Base-by-base conservation (phyloP, 371 early-diverging fungal genomes). In the Apophysomyces elegans region DNA sequence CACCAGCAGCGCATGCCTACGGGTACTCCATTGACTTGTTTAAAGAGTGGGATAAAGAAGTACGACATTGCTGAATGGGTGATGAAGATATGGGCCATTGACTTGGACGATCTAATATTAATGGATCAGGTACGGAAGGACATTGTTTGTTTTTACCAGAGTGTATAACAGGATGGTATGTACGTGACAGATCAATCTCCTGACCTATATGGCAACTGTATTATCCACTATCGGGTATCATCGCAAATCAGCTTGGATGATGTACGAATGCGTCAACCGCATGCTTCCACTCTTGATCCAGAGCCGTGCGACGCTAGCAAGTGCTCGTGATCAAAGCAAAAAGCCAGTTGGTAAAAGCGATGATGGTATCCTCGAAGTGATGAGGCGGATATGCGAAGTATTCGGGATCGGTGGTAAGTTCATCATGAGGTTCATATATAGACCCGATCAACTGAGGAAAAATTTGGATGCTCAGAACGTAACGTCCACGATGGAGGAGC, bases 171-270 rank as follows among this genome's bases (percentile, higher is more conserved):
- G 32, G 32, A 26, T 2, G 2, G 2, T 26, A 26, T 13, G 46
- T 5, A 16, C 7, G 46, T 7, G 21, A 18, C 75, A 88, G 85
- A 84, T 90, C 36, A 75, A 84, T 57, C 62, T 86, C 3, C 79
- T 81, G n/a, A 86, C 89, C 0, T 70, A 75, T 6, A 86, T 92
- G 72, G 81, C 92, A 0, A 75, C 87, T 1, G 72, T 91, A 4
- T 84, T 86, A 43, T 84, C 87, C 0, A 71, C 71, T 8, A 80
- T 93, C 59, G 91, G 90, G 12, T 87, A 85, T 60, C 74, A 83
- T 41, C 71, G 93, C 18, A 94, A 94, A 68, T 89, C 93, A 41
- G 90, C 91, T 1, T 90, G 92, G 71, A 83, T 85, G 46, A 79
- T 93, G 72, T 78, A 91, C 18, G 84, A 88, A 66, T 85, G 88